Percentiles rank a stretch among this genome's conserved stretches.
phyloP scores from a whole-genome alignment of 2,329 filamentous ascomycete genomes.

The Penicillium sp. region DNA sequence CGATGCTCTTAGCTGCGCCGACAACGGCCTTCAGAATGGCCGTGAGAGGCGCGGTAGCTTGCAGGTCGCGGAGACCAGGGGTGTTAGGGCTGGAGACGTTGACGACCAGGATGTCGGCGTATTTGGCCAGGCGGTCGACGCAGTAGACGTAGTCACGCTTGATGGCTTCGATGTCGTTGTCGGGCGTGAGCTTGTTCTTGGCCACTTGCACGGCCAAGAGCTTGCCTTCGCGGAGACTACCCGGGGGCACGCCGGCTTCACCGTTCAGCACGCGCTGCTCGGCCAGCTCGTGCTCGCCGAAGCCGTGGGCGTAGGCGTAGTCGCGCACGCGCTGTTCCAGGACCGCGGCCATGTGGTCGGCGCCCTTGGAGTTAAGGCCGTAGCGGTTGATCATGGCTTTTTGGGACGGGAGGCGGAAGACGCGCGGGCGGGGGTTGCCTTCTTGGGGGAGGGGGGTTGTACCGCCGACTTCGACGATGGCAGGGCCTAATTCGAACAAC shows the following conservation, averaged over 20 bases:
- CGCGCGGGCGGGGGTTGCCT: slow-evolving; percentile 77
- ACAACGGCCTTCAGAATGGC: slow-evolving; percentile 75
- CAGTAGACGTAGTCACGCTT: slow-evolving; percentile 77
- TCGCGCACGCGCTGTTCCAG: slow-evolving; percentile 68
- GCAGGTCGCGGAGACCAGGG: slow-evolving; percentile 76
- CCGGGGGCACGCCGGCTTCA: slow-evolving; percentile 65
- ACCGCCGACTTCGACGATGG: slow-evolving; percentile 84
- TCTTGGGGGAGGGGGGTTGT: slow-evolving; percentile 77
- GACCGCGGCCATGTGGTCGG: slow-evolving; percentile 72
- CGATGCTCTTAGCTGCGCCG: slow-evolving; percentile 59
- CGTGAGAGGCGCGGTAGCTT: slow-evolving; percentile 74
- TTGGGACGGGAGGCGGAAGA: slow-evolving; percentile 75
- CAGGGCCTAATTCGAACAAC: slow-evolving; percentile 74
- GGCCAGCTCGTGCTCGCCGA: slow-evolving; percentile 53
- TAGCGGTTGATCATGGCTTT: slow-evolving; percentile 91
- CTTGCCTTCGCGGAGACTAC: slow-evolving; percentile 73
- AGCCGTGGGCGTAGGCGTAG: slow-evolving; percentile 63
- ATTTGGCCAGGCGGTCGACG: slow-evolving; percentile 69
- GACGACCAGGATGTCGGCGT: slow-evolving; percentile 92
- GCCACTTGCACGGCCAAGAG: slow-evolving; percentile 85
- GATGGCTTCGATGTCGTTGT: slow-evolving; percentile 73
- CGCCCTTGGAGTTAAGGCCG: slow-evolving; percentile 84
- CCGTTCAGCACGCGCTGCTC: slow-evolving; percentile 70
- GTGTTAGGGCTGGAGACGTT: slow-evolving; percentile 97
- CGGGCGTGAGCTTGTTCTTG: slow-evolving; percentile 90